These are phyloP conservation scores for Solanum hybrid DNA, from an alignment of 305 asterid species.

Conservation along the genomic window DNA sequence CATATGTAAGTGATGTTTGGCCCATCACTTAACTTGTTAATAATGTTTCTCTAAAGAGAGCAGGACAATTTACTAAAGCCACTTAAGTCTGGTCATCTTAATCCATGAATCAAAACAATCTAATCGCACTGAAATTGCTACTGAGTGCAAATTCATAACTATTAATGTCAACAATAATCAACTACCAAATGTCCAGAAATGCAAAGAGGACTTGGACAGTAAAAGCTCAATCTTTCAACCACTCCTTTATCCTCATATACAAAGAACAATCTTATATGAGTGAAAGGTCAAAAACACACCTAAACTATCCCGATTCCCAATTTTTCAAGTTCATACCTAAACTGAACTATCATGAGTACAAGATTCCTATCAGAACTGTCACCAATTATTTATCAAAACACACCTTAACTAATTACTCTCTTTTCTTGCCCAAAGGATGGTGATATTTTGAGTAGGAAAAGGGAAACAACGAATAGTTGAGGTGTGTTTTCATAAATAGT, in stretches of 20 bases:
- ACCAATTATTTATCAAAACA: too few relatives aligned
- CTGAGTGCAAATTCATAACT: background rate
- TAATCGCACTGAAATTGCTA: background rate
- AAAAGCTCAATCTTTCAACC: background rate
- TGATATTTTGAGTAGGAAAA: background rate
- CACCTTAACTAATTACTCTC: too few relatives aligned
- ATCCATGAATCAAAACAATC: background rate
- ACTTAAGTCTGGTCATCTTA: background rate
- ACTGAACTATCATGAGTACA: too few relatives aligned
- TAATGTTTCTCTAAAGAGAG: background rate
- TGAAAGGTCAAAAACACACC: too few relatives aligned
- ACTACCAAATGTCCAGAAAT: background rate
- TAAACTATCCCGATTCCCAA: too few relatives aligned
- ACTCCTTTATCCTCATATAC: background rate
- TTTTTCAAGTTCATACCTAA: too few relatives aligned
- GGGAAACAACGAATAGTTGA: background rate
- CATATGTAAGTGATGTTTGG: background rate
- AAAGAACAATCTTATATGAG: background rate
- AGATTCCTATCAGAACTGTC: too few relatives aligned
- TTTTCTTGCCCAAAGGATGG: too few relatives aligned
- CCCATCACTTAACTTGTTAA: background rate
- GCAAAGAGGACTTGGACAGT: background rate
- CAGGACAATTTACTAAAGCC: background rate
- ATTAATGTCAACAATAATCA: background rate
- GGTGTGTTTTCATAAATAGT: background rate